These are phyloP conservation scores for Alternaria triticimaculans DNA, from an alignment of 2,329 filamentous ascomycete genomes.

Conservation along the genomic window DNA sequence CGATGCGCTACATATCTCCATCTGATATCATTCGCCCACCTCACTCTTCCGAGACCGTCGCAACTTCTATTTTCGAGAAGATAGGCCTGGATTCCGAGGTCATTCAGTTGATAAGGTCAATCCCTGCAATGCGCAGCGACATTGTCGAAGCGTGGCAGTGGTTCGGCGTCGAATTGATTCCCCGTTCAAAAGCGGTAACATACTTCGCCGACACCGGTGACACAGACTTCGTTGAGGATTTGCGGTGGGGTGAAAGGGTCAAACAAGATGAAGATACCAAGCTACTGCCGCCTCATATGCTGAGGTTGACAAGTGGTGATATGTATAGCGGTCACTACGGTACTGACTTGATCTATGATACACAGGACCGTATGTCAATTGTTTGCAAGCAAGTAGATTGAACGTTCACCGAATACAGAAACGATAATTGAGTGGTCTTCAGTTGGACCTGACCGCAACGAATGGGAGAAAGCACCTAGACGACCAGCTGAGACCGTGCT, in stretches of 20 bases:
- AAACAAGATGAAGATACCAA: background rate
- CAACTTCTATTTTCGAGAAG: background rate
- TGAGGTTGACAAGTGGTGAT: background rate
- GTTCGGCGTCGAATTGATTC: background rate
- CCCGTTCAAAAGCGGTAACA: background rate
- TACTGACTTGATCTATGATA: background rate
- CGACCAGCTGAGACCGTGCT: background rate
- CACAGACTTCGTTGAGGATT: background rate
- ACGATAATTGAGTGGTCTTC: background rate
- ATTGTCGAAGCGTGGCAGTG: background rate
- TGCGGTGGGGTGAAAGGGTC: background rate
- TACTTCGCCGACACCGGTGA: background rate
- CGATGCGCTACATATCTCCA: background rate
- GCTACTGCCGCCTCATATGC: background rate
- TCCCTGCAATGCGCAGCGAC: background rate
- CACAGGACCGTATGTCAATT: background rate
- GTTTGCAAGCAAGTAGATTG: accelerated
- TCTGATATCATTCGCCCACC: background rate
- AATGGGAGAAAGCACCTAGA: background rate
- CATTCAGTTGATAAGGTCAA: accelerated
- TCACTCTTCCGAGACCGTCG: background rate
- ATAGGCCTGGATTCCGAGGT: background rate
- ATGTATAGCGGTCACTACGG: background rate
- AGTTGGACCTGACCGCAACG: background rate
- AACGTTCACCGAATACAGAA: background rate